Evolutionary conservation across 2,329 filamentous ascomycete species (phyloP), one percentile per base, ranked within the genome.

Genomic region (Aureobasidium zeae): DNA sequence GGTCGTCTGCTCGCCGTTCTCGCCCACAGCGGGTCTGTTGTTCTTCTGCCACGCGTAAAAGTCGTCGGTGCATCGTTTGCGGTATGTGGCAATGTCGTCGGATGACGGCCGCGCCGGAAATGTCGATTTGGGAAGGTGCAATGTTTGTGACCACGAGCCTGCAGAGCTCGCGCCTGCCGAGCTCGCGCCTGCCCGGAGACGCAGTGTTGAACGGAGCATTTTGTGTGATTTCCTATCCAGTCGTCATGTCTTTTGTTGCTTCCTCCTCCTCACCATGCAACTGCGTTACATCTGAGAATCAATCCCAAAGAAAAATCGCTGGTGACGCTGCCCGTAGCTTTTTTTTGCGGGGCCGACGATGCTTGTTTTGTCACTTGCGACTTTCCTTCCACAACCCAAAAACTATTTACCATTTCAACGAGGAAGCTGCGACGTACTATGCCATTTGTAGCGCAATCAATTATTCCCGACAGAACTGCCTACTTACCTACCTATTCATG

Each of bases 1-100:
- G 0, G 73, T 70, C 31, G 76, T 64, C 25, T 74, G 64, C 22
- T 60, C 62, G 30, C 51, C 51, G 12, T 54, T 43, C 67, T 50
- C 77, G 66, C 48, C 71, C 16, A 45, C 47, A 12, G 28, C 36
- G 11, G 49, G 51, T n/a, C 50, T 44, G n/a, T 56, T 49, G 44
- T 51, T 59, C 37, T 72, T 70, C 69, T 98, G 91, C 88, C 88
- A 95, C 57, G 76, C 68, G 67, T 96, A 98, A 11, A 95, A 73
- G 41, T 88, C 81, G 67, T 94, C 85, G 63, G 86, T 81, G 64
- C 83, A 91, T 75, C 77, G 72, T 57, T 76, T 72, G 34, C 94
- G 74, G 64, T 91, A 80, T 50, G 67, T 61, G 11, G 69, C 65
- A 43, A 72, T 68, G 20, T 70, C 60, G 20, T 54, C 52, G 4